Evolutionary conservation across 441 rosid species (phyloP).

Genomic region (Kokia cookei): DNA sequence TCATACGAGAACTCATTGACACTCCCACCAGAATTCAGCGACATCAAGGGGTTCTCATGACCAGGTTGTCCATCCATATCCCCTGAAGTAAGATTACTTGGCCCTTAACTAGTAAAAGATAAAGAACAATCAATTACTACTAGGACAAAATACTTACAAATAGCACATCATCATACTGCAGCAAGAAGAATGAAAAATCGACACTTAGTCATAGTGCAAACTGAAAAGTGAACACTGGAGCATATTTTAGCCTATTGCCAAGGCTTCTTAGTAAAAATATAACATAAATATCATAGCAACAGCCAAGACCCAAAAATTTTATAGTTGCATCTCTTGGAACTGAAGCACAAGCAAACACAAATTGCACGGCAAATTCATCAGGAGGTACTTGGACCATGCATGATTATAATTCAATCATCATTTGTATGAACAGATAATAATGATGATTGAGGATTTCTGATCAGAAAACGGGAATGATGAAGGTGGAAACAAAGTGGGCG

Average conservation of each 20-base stretch:
- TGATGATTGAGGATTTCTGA: background rate
- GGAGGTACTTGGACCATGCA: background rate
- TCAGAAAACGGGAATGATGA: background rate
- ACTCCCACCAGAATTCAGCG: constrained; percentile 13
- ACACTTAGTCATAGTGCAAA: background rate
- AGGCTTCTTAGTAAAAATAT: background rate
- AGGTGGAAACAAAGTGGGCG: background rate
- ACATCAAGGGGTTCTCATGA: constrained; percentile 11
- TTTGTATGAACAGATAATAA: background rate
- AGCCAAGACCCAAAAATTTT: background rate
- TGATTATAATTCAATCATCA: background rate
- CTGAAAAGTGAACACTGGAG: background rate
- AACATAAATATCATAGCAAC: background rate
- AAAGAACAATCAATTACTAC: background rate
- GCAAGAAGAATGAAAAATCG: background rate
- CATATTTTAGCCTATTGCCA: background rate
- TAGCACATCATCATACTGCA: background rate
- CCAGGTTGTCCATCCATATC: constrained; percentile 28
- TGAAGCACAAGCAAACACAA: background rate
- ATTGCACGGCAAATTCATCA: background rate
- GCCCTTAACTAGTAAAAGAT: background rate
- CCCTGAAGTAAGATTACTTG: background rate
- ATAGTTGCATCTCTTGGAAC: background rate
- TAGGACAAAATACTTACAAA: background rate
- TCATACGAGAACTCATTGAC: constrained; percentile 11